Evolutionary conservation across 192 early-diverging fungal genomes (phyloP).

Genomic region (Gamsiella multidivaricata): DNA sequence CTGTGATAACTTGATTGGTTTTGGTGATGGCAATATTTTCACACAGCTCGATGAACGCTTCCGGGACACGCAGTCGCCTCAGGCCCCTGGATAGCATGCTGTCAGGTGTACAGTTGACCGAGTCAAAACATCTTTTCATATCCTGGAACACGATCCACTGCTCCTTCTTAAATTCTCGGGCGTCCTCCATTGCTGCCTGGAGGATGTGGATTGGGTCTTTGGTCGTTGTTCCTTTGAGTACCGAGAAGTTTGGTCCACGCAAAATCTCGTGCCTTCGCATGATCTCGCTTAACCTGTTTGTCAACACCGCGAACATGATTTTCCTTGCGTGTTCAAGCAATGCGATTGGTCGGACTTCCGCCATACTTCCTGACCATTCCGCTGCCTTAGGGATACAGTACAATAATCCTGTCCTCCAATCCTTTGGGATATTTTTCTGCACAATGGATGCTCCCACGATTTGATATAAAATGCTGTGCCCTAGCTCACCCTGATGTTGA

Average conservation of each 20-base stretch:
- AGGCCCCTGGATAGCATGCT: constrained; percentile 10
- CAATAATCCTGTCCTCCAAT: constrained; percentile 15
- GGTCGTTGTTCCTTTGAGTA: constrained; percentile 23
- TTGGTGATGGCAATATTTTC: constrained; percentile 11
- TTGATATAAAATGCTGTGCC: neutral
- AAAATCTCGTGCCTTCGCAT: constrained; percentile 6
- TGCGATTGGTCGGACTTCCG: constrained; percentile 15
- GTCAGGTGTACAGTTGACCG: constrained; percentile 12
- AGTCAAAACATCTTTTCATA: constrained; percentile 36
- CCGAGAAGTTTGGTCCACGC: constrained; percentile 28
- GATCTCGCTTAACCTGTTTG: neutral
- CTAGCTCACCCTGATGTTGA: neutral
- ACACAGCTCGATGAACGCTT: constrained; percentile 10
- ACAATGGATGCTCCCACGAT: constrained; percentile 6
- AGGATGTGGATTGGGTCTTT: constrained; percentile 35
- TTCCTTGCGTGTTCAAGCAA: constrained; percentile 24
- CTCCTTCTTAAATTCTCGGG: constrained; percentile 20
- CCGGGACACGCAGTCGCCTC: constrained; percentile 3
- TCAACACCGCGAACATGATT: constrained; percentile 13
- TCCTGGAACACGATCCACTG: constrained; percentile 31
- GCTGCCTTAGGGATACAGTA: constrained; percentile 29
- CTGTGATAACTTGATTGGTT: constrained; percentile 29
- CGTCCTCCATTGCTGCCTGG: constrained; percentile 21
- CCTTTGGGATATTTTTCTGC: constrained; percentile 9
- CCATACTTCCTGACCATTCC: constrained; percentile 18